A percentile compares a stretch with the other conserved stretches of the same genome.
Evolutionary conservation across 305 asterid species (phyloP).

Genomic region (Stenogyne calaminthoides): DNA sequence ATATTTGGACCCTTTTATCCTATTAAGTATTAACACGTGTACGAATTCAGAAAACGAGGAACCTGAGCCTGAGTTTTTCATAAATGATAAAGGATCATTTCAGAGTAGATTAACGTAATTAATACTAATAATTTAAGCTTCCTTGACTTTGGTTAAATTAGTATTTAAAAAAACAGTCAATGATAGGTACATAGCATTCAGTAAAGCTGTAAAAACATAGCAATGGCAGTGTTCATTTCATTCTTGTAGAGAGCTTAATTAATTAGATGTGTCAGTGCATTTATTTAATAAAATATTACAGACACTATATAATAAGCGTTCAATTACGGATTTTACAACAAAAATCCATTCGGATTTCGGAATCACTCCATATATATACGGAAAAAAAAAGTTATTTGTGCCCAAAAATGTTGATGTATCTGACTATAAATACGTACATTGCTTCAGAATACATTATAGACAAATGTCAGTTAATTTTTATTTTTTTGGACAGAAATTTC

Average conservation of each 20-base stretch:
- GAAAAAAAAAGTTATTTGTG: too few species aligned
- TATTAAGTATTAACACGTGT: not conserved
- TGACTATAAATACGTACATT: not conserved
- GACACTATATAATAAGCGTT: not conserved
- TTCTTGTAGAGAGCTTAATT: conserved; percentile 18
- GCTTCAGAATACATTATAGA: too few species aligned
- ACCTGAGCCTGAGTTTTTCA: not conserved
- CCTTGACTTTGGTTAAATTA: not conserved
- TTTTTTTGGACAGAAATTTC: too few species aligned
- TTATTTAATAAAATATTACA: not conserved
- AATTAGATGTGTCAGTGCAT: conserved; percentile 5
- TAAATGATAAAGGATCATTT: not conserved
- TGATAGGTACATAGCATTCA: conserved; percentile 35
- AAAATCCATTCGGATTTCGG: not conserved
- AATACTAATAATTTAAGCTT: not conserved
- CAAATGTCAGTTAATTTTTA: too few species aligned
- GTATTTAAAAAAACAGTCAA: not conserved
- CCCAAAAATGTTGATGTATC: too few species aligned
- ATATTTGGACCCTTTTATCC: not conserved
- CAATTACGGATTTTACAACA: not conserved
- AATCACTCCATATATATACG: too few species aligned
- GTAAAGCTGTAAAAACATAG: conserved; percentile 22
- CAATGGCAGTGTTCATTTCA: conserved; percentile 28
- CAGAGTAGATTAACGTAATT: conserved; percentile 5
- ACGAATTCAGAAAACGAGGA: conserved; percentile 5